phyloP scores from a whole-genome alignment of 2,329 filamentous ascomycete species.

The Exophiala alcalophila region DNA sequence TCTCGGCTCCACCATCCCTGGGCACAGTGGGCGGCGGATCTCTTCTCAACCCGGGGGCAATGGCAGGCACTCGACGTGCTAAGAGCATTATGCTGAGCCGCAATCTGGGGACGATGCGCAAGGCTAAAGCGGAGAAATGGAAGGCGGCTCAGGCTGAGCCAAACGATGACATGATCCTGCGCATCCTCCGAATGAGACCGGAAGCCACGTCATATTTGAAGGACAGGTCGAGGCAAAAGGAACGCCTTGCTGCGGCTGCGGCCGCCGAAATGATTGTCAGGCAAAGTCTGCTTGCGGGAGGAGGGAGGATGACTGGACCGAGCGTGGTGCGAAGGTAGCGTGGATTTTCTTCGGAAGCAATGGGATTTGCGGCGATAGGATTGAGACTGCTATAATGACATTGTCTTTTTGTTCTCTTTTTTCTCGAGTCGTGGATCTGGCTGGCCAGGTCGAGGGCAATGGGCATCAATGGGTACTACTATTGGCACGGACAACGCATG shows the following conservation, averaged over 20 bases:
- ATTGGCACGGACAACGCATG: no score
- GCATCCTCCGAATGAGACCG: constrained; percentile 90
- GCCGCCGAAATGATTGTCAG: constrained; percentile 92
- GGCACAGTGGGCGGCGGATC: constrained; percentile 45
- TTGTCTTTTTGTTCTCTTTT: no score
- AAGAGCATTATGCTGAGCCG: constrained; percentile 87
- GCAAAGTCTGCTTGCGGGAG: constrained; percentile 71
- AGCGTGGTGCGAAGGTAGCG: constrained; percentile 28
- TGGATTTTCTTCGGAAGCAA: no score
- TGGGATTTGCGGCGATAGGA: no score
- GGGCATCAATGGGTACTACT: no score
- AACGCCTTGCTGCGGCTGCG: constrained; percentile 82
- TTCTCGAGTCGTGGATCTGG: no score
- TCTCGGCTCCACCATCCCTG: constrained; percentile 63
- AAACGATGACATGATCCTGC: constrained; percentile 95
- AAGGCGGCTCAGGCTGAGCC: constrained; percentile 95
- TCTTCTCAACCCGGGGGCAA: constrained; percentile 50
- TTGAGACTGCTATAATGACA: no score
- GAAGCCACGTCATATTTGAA: constrained; percentile 85
- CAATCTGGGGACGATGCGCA: constrained; percentile 93
- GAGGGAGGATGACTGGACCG: constrained; percentile 51
- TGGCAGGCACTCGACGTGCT: constrained; percentile 50
- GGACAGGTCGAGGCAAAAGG: constrained; percentile 89
- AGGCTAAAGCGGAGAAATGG: constrained; percentile 92
- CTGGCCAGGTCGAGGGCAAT: no score